These are phyloP conservation scores for Aspergillus pseudoterreus DNA, from an alignment of 2,329 filamentous ascomycete species.

Conservation along the genomic window DNA sequence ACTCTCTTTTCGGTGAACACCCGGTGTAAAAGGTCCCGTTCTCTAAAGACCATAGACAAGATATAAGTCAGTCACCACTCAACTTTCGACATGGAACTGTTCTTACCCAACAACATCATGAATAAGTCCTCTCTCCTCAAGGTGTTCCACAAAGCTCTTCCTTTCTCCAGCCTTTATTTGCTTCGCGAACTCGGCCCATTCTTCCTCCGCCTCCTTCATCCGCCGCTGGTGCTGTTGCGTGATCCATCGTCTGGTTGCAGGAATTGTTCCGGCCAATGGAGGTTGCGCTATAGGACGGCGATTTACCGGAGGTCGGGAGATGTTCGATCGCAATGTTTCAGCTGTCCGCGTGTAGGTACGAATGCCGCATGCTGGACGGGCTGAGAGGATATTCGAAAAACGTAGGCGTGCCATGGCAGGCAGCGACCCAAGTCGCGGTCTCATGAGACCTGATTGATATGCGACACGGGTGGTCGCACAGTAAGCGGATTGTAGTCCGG, in stretches of 20 bases:
- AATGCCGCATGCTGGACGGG: slow-evolving; percentile 16
- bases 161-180: slow-evolving; percentile 43
- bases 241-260: slow-evolving; percentile 34
- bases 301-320: slow-evolving; percentile 7
- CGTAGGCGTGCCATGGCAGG: slow-evolving; percentile 21
- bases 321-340: slow-evolving; percentile 13
- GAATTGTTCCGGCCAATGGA: background rate
- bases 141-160: slow-evolving; percentile 40
- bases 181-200: slow-evolving; percentile 39
- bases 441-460: slow-evolving; percentile 20
- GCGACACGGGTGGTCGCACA: slow-evolving; percentile 2
- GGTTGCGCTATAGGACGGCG: slow-evolving; percentile 12
- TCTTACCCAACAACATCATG: slow-evolving; percentile 46
- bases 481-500: background rate
- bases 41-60: slow-evolving; percentile 21
- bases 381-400: slow-evolving; percentile 6
- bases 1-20: slow-evolving; percentile 44
- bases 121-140: slow-evolving; percentile 46
- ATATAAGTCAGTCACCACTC: slow-evolving; percentile 9
- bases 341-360: slow-evolving; percentile 23
- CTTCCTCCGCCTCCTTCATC: slow-evolving; percentile 36
- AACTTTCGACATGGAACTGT: background rate
- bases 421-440: slow-evolving; percentile 19
- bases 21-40: slow-evolving; percentile 40
- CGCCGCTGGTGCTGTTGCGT: slow-evolving; percentile 33